phyloP scores from a whole-genome alignment of 495 filamentous ascomycete genomes.

The Bryoglossum gracile region DNA sequence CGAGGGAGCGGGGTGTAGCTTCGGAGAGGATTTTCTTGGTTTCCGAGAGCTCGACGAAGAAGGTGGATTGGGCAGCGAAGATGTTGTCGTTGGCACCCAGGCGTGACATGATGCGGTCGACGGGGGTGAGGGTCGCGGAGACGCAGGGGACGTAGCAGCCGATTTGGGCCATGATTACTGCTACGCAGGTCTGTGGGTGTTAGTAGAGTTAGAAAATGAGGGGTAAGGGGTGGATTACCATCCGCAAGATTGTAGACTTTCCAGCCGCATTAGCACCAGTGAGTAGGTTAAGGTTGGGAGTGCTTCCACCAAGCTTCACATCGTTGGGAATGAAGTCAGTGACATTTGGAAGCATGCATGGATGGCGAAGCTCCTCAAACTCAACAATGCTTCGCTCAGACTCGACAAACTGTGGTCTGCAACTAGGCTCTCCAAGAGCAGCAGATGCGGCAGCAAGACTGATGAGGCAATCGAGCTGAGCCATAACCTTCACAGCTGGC shows the following conservation, averaged over 20 bases:
- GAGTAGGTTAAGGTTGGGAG: constrained; percentile 78
- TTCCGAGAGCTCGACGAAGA: constrained; percentile 96
- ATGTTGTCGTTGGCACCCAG: constrained; percentile 99
- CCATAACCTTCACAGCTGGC: constrained; percentile 73
- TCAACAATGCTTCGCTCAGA: constrained; percentile 78
- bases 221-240: constrained; percentile 52
- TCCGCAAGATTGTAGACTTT: constrained; percentile 95
- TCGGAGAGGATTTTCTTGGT: constrained; percentile 98
- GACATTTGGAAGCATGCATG: constrained; percentile 82
- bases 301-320: constrained; percentile 73
- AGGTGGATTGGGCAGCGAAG: constrained; percentile 94
- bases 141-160: constrained; percentile 85
- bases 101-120: constrained; percentile 98
- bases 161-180: constrained; percentile 98
- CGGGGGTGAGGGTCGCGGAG: constrained; percentile 79
- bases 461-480: constrained; percentile 92
- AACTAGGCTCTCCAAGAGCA: constrained; percentile 76
- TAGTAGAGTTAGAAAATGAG: constrained; percentile 4
- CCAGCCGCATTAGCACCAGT: constrained; percentile 97
- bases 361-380: constrained; percentile 88
- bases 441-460: constrained; percentile 83
- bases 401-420: constrained; percentile 80
- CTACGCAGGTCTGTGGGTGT: constrained; percentile 67
- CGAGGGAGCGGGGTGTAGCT: constrained; percentile 87
- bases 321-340: constrained; percentile 97